Percentiles rank a stretch among this genome's conserved stretches.
Evolutionary conservation across 2,329 filamentous ascomycete genomes (phyloP).

Genomic region (Nemania bipapillata): DNA sequence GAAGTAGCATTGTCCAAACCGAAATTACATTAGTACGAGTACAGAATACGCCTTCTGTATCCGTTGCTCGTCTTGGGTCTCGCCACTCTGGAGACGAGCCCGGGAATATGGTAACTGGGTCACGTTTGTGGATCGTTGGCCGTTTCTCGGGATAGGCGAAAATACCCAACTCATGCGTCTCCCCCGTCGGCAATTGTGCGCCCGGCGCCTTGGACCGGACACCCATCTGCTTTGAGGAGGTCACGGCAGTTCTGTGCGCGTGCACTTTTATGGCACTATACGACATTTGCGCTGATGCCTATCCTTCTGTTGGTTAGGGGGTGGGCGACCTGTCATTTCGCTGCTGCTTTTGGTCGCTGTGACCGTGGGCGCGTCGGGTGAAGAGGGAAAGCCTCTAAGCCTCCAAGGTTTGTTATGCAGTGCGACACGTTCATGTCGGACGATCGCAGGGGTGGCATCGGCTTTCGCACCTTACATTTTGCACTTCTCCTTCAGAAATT

Average conservation of each 20-base stretch:
- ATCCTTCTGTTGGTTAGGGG: too few relatives aligned
- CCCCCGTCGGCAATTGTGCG: constrained; percentile 16
- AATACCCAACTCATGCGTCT: neutral
- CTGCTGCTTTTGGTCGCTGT: too few relatives aligned
- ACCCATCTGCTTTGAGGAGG: neutral
- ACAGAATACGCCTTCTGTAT: neutral
- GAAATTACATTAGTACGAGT: too few relatives aligned
- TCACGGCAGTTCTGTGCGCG: constrained; percentile 14
- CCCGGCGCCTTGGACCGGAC: neutral
- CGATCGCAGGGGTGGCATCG: constrained; percentile 1
- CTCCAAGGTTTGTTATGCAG: constrained; percentile 7
- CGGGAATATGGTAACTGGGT: constrained; percentile 30
- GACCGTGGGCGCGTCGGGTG: neutral
- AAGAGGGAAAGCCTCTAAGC: neutral
- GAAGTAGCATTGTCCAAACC: neutral
- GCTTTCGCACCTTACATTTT: neutral
- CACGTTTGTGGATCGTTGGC: constrained; percentile 23
- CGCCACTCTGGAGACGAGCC: constrained; percentile 10
- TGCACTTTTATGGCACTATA: too few relatives aligned
- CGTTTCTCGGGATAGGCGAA: constrained; percentile 20
- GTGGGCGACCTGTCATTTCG: constrained; percentile 12
- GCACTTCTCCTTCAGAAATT: neutral
- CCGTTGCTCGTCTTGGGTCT: neutral
- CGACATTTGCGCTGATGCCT: neutral
- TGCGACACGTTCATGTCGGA: constrained; percentile 22